phyloP scores from a whole-genome alignment of 768 basidiomycete species.

The Gloeostereum incarnatum region DNA sequence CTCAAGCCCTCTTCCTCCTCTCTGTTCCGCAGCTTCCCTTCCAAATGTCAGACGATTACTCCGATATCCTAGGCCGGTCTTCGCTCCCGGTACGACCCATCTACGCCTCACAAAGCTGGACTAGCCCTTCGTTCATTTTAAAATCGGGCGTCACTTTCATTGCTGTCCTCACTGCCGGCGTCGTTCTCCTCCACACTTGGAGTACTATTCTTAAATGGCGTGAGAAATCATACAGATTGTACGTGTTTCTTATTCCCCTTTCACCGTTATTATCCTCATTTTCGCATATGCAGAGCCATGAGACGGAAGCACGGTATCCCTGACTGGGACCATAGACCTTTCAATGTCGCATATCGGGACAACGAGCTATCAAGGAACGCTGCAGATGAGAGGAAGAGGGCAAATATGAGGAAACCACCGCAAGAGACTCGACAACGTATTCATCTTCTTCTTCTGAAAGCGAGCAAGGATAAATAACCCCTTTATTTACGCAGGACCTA shows the following conservation, averaged over 20 bases:
- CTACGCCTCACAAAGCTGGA: conserved; percentile 20
- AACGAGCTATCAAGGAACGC: conserved; percentile 46
- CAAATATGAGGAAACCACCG: conserved; percentile 24
- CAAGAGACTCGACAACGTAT: conserved; percentile 25
- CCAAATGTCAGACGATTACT: conserved; percentile 56
- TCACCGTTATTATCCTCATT: conserved; percentile 7
- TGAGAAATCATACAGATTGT: conserved; percentile 62
- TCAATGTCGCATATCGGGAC: conserved; percentile 82
- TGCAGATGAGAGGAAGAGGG: conserved; percentile 42
- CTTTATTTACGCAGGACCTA: conserved; percentile 7
- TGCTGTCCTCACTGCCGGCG: conserved; percentile 27
- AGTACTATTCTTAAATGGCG: conserved; percentile 44
- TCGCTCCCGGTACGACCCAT: conserved; percentile 27
- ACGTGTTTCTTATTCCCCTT: conserved; percentile 13
- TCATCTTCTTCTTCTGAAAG: conserved; percentile 37
- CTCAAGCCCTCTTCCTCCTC: conserved; percentile 12
- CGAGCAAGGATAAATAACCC: conserved; percentile 29
- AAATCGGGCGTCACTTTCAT: conserved; percentile 25
- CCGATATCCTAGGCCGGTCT: conserved; percentile 64
- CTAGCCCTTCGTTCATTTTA: conserved; percentile 27
- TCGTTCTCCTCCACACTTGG: conserved; percentile 29
- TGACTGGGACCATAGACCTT: conserved; percentile 72
- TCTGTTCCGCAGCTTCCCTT: conserved; percentile 11
- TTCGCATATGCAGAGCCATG: conserved; percentile 39
- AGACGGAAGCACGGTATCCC: conserved; percentile 78